These are phyloP conservation scores for Vaccinium myrtillus DNA, from an alignment of 148 eudicot species.

Conservation along the genomic window DNA sequence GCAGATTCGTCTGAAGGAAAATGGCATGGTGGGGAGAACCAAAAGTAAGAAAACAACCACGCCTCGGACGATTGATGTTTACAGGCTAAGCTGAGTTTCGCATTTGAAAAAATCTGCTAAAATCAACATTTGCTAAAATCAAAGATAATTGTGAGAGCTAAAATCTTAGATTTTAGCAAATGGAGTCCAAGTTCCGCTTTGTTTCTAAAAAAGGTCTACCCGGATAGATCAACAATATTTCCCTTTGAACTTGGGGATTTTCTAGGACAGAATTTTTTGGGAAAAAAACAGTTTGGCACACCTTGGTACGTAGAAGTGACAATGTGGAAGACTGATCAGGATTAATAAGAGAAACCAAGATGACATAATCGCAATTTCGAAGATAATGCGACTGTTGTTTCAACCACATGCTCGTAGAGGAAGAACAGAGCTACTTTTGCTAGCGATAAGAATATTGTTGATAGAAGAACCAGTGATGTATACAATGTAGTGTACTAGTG, in stretches of 20 bases:
- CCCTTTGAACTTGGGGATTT: not conserved
- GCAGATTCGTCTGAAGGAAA: not conserved
- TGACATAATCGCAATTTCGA: not conserved
- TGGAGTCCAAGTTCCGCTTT: not conserved
- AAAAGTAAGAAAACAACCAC: not conserved
- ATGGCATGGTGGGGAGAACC: not conserved
- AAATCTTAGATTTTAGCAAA: too few relatives aligned
- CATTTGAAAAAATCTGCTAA: too few relatives aligned
- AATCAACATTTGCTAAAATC: too few relatives aligned
- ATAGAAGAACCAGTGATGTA: not conserved
- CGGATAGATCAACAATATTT: not conserved
- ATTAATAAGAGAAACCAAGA: not conserved
- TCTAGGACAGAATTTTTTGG: not conserved
- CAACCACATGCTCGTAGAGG: not conserved
- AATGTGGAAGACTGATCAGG: not conserved
- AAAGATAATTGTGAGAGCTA: too few relatives aligned
- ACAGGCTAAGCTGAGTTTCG: too few relatives aligned
- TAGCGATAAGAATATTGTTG: not conserved
- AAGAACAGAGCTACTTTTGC: not conserved
- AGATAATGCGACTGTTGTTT: not conserved
- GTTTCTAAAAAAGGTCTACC: not conserved
- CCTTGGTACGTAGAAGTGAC: not conserved
- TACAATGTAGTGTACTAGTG: not conserved
- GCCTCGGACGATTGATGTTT: not conserved
- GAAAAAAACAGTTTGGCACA: not conserved